A percentile compares a stretch with the other conserved stretches of the same genome.
Conservation (phyloP, 2,329 filamentous ascomycete genomes). For the Penicillium verrucosum region DNA sequence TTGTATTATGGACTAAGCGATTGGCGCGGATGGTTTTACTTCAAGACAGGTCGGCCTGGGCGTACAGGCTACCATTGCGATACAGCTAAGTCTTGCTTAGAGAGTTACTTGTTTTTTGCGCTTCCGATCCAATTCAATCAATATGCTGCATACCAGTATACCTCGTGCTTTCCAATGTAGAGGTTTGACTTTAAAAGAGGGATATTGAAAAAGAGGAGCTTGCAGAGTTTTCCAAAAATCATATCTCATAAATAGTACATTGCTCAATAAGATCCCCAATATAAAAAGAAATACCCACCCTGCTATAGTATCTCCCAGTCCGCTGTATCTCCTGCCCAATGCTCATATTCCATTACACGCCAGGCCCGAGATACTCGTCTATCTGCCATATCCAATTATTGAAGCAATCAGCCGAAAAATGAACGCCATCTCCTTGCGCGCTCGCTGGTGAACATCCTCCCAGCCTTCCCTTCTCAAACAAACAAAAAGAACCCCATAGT, state of each 20-base stretch:
- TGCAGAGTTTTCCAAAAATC: neutral
- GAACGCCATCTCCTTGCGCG: slow-evolving; percentile 7
- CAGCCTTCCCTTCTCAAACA: neutral
- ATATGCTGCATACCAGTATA: neutral
- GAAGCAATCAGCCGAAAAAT: neutral
- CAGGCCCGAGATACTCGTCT: neutral
- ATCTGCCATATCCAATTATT: neutral
- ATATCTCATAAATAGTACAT: slow-evolving; percentile 6
- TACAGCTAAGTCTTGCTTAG: slow-evolving; percentile 5
- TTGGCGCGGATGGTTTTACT: slow-evolving; percentile 25
- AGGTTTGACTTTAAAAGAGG: neutral
- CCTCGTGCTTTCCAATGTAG: neutral
- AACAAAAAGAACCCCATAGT: neutral
- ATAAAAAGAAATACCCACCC: neutral
- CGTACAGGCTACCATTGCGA: slow-evolving; percentile 14
- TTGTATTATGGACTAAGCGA: slow-evolving; percentile 21
- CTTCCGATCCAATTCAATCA: slow-evolving; percentile 9
- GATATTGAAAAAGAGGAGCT: neutral
- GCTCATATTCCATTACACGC: neutral
- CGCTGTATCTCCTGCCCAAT: slow-evolving; percentile 2
- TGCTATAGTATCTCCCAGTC: neutral
- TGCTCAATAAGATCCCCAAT: neutral
- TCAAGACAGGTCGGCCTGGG: slow-evolving; percentile 19
- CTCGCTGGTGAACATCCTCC: neutral
- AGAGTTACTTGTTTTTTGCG: slow-evolving; percentile 9